Conservation (phyloP, 441 rosid species). For the Francoa sonchifolia region DNA sequence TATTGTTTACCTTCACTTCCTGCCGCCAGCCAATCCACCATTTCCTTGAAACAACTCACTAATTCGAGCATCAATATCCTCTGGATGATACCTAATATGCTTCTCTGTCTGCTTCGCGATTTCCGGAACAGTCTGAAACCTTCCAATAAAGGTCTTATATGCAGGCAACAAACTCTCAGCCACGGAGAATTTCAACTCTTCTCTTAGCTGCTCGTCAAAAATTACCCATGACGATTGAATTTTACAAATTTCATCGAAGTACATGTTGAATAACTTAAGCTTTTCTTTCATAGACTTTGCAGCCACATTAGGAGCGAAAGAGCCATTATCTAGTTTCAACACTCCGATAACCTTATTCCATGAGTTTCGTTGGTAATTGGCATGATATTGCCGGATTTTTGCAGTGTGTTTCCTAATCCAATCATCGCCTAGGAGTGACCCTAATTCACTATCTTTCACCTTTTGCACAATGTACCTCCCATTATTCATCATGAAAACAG, state of each 20-base stretch:
- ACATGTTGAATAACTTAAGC: slow-evolving; percentile 43
- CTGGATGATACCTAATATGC: slow-evolving; percentile 35
- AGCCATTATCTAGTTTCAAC: slow-evolving; percentile 40
- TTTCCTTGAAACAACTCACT: slow-evolving; percentile 49
- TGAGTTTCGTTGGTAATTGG: slow-evolving; percentile 50
- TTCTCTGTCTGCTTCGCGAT: slow-evolving; percentile 39
- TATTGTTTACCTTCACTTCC: slow-evolving; percentile 35
- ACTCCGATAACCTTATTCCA: slow-evolving; percentile 55
- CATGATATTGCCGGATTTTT: slow-evolving; percentile 49
- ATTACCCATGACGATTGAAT: slow-evolving; percentile 53
- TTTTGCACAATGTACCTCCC: slow-evolving; percentile 74
- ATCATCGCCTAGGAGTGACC: slow-evolving; percentile 64
- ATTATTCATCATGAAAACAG: slow-evolving; percentile 78
- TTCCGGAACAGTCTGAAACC: slow-evolving; percentile 46
- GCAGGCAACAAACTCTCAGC: slow-evolving; percentile 45
- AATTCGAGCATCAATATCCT: slow-evolving; percentile 48
- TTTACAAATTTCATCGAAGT: slow-evolving; percentile 42
- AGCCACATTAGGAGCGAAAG: slow-evolving; percentile 21
- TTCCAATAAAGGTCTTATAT: slow-evolving; percentile 40
- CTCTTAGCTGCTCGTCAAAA: slow-evolving; percentile 60
- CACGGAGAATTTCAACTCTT: slow-evolving; percentile 41
- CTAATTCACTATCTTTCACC: slow-evolving; percentile 62
- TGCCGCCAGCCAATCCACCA: slow-evolving; percentile 27
- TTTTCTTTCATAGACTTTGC: slow-evolving; percentile 52
- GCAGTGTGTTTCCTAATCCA: slow-evolving; percentile 79